These are phyloP conservation scores for Coniochaeta hoffmannii DNA, from an alignment of 2,329 filamentous ascomycete genomes.

Conservation along the genomic window DNA sequence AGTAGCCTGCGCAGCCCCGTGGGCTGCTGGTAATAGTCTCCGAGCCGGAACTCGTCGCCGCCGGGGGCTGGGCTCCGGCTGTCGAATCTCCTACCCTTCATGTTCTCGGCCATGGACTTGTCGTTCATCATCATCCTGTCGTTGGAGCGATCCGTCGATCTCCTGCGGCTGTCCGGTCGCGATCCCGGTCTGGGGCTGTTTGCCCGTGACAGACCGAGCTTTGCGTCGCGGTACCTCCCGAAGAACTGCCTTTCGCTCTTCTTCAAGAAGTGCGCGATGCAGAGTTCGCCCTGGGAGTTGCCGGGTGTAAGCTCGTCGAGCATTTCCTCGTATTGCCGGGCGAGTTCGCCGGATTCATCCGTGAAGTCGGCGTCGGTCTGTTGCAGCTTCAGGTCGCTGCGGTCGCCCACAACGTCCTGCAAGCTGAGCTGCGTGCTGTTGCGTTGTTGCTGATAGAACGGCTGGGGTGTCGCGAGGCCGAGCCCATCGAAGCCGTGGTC, in stretches of 20 bases:
- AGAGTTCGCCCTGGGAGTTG: constrained; percentile 50
- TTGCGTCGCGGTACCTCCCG: constrained; percentile 47
- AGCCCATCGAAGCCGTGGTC: not conserved
- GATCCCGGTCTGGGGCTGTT: constrained; percentile 18
- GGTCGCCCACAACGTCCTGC: constrained; percentile 48
- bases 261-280: constrained; percentile 57
- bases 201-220: constrained; percentile 42
- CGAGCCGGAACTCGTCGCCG: constrained; percentile 47
- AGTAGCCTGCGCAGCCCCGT: constrained; percentile 41
- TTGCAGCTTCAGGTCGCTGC: constrained; percentile 56
- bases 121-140: constrained; percentile 8
- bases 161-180: constrained; percentile 26
- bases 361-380: constrained; percentile 63
- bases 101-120: constrained; percentile 6
- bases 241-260: constrained; percentile 64
- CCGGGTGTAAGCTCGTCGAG: constrained; percentile 44
- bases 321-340: constrained; percentile 48
- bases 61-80: constrained; percentile 19
- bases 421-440: constrained; percentile 10
- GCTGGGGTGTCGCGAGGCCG: not conserved
- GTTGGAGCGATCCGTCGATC: constrained; percentile 21
- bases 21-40: constrained; percentile 47
- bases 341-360: constrained; percentile 55
- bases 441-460: constrained; percentile 8
- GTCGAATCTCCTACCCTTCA: not conserved